A percentile compares a stretch with the other conserved stretches of the same genome.
These are phyloP conservation scores for Leccinum truebloodii DNA, from an alignment of 768 basidiomycete species.

Conservation along the genomic window DNA sequence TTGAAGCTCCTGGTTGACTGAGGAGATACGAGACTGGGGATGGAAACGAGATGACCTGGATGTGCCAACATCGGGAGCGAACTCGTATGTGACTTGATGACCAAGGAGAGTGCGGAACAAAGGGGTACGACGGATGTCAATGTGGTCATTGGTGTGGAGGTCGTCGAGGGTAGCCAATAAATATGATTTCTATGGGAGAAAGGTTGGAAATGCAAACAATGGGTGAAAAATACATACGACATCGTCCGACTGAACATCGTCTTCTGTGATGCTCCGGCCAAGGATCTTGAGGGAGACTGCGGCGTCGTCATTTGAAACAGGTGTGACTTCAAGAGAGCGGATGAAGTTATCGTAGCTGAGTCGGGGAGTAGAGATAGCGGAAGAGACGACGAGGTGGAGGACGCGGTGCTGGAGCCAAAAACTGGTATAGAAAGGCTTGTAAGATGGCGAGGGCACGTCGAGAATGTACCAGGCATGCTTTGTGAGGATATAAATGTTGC, in stretches of 20 bases:
- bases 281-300: constrained; percentile 38
- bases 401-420: constrained; percentile 55
- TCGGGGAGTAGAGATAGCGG: constrained; percentile 35
- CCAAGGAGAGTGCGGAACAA: constrained; percentile 39
- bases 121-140: constrained; percentile 42
- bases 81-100: constrained; percentile 24
- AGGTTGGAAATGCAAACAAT: constrained; percentile 4
- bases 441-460: constrained; percentile 45
- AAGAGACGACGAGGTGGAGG: constrained; percentile 47
- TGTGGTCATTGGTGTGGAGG: constrained; percentile 33
- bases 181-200: constrained; percentile 43
- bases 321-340: constrained; percentile 32
- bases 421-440: constrained; percentile 43
- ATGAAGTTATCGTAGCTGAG: constrained; percentile 44
- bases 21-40: constrained; percentile 12
- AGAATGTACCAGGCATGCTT: constrained; percentile 71
- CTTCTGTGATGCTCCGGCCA: constrained; percentile 42
- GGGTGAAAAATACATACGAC: constrained; percentile 39
- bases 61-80: constrained; percentile 12
- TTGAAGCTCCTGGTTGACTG: constrained; percentile 26
- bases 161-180: constrained; percentile 39
- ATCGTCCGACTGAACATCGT: constrained; percentile 47
- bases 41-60: constrained; percentile 21
- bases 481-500: constrained; percentile 67
- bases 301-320: constrained; percentile 34